Conservation (phyloP, 768 basidiomycete species). For the Pisolithus orientalis region DNA sequence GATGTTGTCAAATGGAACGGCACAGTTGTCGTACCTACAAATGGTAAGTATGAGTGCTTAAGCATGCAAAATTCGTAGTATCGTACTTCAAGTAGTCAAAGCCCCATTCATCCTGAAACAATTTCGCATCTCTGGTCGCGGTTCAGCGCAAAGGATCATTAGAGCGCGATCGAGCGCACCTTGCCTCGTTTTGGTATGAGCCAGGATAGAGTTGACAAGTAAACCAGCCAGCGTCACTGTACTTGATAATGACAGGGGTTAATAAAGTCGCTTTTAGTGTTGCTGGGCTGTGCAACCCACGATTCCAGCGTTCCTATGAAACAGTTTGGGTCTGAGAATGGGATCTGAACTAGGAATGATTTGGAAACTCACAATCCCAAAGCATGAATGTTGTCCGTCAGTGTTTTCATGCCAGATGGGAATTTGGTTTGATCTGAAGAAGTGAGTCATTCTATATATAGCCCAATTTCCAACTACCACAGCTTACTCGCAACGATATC, state of each 20-base stretch:
- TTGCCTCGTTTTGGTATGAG: conserved; percentile 57
- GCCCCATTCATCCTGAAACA: conserved; percentile 55
- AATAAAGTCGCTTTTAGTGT: neutral
- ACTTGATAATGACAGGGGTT: conserved; percentile 28
- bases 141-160: neutral
- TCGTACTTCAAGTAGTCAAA: conserved; percentile 59
- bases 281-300: conserved; percentile 29
- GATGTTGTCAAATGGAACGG: conserved; percentile 51
- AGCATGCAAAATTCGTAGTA: neutral
- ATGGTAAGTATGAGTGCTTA: neutral
- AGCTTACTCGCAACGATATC: conserved; percentile 49
- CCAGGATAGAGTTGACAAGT: conserved; percentile 62
- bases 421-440: conserved; percentile 42
- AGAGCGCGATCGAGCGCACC: conserved; percentile 24
- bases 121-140: conserved; percentile 42
- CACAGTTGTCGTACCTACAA: conserved; percentile 55
- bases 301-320: conserved; percentile 53
- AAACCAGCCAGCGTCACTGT: conserved; percentile 67
- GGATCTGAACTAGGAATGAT: neutral
- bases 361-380: conserved; percentile 45
- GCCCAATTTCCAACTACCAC: neutral
- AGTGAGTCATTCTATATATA: neutral
- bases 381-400: conserved; percentile 50
- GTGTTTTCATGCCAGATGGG: conserved; percentile 49
- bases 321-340: neutral